A percentile compares a stretch with the other conserved stretches of the same genome.
These are phyloP conservation scores for Pelargonium nanum DNA, from an alignment of 345 rosid genomes.

Conservation along the genomic window DNA sequence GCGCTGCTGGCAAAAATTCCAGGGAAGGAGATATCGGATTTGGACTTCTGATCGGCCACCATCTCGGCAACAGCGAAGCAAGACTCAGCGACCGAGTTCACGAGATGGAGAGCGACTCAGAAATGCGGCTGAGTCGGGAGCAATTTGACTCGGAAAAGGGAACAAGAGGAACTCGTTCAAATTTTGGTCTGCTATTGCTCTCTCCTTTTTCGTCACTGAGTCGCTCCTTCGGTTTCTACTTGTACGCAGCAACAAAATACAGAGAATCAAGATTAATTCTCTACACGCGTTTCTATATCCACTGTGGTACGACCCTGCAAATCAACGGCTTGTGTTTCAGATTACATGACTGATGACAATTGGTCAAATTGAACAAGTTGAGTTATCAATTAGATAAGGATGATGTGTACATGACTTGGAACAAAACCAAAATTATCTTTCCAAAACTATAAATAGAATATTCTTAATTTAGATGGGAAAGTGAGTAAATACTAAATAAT, in stretches of 20 bases:
- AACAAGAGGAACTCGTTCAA: too few species aligned
- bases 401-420: too few species aligned
- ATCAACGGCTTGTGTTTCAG: not conserved
- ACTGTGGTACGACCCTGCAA: not conserved
- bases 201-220: too few species aligned
- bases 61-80: conserved; percentile 22
- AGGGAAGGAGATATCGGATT: conserved; percentile 72
- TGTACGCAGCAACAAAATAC: too few species aligned
- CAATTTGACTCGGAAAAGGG: not conserved
- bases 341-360: not conserved
- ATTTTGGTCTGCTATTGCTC: too few species aligned
- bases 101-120: not conserved
- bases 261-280: not conserved
- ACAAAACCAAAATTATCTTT: too few species aligned
- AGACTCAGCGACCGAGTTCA: not conserved
- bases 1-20: conserved; percentile 87
- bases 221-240: too few species aligned
- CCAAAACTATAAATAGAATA: too few species aligned
- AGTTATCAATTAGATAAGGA: too few species aligned
- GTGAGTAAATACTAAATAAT: too few species aligned
- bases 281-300: not conserved
- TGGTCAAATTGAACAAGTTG: not conserved
- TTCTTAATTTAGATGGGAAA: too few species aligned
- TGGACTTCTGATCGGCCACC: conserved; percentile 68
- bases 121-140: conserved; percentile 2